Base-by-base conservation (phyloP, 148 eudicot species). In the Camellia lanceoleosa region DNA sequence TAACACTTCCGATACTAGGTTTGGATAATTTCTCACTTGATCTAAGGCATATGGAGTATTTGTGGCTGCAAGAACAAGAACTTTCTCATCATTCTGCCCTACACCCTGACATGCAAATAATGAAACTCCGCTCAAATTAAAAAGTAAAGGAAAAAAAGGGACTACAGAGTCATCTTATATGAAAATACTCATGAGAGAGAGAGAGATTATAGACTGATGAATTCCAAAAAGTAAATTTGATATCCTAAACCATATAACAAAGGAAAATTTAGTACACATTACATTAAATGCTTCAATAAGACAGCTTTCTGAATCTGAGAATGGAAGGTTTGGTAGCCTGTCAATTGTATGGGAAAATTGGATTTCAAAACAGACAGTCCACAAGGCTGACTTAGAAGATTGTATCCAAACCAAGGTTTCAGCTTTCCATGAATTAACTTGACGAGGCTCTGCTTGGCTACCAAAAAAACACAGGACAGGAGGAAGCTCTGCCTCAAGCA, bases 11-110 rank as follows among this genome's bases (percentile, higher is more conserved):
- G 61, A 56, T 56, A 14, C 16, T 0, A 56, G 1, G 10, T 56
- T 12, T 56, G 3, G 13, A 38, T 16, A 30, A 68, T 41, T 56
- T 56, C 66, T 59, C 77, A 93, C 97, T 91, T 93, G 97, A 80
- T 93, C 97, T 55, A 93, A 80, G 79, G 97, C 89, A 83, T 93
- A 93, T 4, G 97, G 97, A 23, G 97, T 93, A 83, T 93, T 93
- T 74, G 97, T 93, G 64, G 97, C 97, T 65, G 97, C 97, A 83
- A 93, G 94, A 83, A 91, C 93, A 80, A 93, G 97, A 76, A 93
- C 97, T 88, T 93, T 93, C 42, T 93, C 93, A 79, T 93, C 97
- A 81, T 87, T 87, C 85, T 90, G 87, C 46, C 97, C 97, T 68
- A 93, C 97, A 80, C 97, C 97, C 94, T 93, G 78, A 58, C 61